phyloP scores from a whole-genome alignment of 345 rosid species.

The Carallia brachiata region DNA sequence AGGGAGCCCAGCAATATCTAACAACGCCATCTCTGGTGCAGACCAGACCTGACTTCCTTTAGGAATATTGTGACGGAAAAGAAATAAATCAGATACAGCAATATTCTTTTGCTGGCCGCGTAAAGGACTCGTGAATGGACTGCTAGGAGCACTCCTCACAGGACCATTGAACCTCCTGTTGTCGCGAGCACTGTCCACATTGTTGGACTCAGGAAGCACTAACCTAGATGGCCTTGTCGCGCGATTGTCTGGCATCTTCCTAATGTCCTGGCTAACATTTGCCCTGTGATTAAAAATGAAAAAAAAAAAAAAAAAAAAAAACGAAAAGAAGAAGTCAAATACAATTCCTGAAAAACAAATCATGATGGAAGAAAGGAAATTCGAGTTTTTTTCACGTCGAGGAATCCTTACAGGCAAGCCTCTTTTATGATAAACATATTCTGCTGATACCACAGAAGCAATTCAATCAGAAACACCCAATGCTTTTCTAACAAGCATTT shows the following conservation, averaged over 20 bases:
- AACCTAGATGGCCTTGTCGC: conserved; percentile 23
- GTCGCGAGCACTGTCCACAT: conserved; percentile 28
- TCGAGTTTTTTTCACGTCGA: too few species aligned
- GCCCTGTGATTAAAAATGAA: conserved; percentile 24
- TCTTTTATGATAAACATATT: too few species aligned
- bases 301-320: too few species aligned
- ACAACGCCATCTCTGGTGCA: conserved; percentile 64
- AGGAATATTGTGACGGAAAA: conserved; percentile 36
- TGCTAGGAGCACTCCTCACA: conserved; percentile 59
- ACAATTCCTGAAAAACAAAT: too few species aligned
- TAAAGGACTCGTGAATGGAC: conserved; percentile 60
- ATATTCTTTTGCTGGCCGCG: conserved; percentile 52
- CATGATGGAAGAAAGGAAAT: too few species aligned
- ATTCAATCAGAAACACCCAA: too few species aligned
- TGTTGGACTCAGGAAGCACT: conserved; percentile 27
- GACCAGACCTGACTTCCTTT: conserved; percentile 70
- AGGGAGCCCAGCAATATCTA: conserved; percentile 49
- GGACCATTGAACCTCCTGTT: conserved; percentile 48
- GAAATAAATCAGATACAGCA: conserved; percentile 34
- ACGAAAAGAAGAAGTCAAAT: too few species aligned
- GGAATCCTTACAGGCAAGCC: too few species aligned
- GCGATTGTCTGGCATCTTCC: conserved; percentile 39
- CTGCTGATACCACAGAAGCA: too few species aligned
- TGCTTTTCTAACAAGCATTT: too few species aligned
- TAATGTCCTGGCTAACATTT: conserved; percentile 30